A percentile compares a stretch with the other conserved stretches of the same genome.
phyloP scores from a whole-genome alignment of 768 basidiomycete species.

The Amyloporia xantha region DNA sequence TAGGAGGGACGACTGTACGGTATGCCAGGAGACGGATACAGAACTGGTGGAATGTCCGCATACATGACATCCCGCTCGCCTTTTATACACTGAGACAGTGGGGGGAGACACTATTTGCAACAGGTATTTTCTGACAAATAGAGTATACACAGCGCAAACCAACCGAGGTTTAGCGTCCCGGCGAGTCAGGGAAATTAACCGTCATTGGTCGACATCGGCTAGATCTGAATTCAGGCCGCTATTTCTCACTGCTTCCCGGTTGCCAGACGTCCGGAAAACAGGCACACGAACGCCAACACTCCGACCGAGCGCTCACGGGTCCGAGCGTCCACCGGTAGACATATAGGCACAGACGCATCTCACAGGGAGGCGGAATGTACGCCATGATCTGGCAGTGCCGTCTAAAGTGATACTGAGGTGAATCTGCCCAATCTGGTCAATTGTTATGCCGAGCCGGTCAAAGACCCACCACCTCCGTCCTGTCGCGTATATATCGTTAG shows the following conservation, averaged over 20 bases:
- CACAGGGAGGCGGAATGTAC: no score
- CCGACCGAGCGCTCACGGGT: not conserved
- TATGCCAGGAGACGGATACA: not conserved
- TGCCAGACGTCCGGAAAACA: slow-evolving; percentile 1
- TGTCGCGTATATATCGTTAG: no score
- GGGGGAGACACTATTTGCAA: not conserved
- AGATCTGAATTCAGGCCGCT: not conserved
- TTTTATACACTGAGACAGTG: not conserved
- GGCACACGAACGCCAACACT: not conserved
- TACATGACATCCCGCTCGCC: not conserved
- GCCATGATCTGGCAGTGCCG: no score
- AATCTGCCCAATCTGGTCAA: not conserved
- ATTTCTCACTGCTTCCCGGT: not conserved
- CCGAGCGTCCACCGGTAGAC: not conserved
- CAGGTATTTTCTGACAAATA: not conserved
- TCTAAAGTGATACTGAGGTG: no score
- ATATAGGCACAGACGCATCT: no score
- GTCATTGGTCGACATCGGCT: not conserved
- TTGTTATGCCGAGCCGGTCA: not conserved
- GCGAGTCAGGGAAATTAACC: not conserved
- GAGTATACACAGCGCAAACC: not conserved
- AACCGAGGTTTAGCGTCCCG: not conserved
- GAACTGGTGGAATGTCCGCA: not conserved
- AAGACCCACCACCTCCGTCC: no score
- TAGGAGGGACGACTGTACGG: not conserved